A percentile compares a stretch with the other conserved stretches of the same genome.
Conservation (phyloP, 768 basidiomycete genomes). For the Pulveroboletus frians region DNA sequence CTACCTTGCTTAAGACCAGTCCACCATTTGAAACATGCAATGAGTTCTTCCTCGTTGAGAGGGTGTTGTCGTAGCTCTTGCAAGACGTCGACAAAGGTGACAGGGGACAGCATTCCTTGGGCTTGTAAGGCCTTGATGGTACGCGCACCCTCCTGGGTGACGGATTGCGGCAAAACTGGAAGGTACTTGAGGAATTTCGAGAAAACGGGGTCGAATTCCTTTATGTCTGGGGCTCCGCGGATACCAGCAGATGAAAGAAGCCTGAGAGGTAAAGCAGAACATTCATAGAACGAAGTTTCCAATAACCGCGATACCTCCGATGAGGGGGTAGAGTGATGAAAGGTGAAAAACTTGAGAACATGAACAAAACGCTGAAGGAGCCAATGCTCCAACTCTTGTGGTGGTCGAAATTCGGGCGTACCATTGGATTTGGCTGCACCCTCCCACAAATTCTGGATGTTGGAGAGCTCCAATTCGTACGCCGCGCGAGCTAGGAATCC, state of each 20-base stretch:
- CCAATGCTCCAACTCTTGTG: constrained; percentile 43
- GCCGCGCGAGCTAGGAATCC: constrained; percentile 9
- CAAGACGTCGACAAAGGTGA: constrained; percentile 80
- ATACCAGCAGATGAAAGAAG: constrained; percentile 9
- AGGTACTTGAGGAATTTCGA: constrained; percentile 71
- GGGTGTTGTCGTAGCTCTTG: constrained; percentile 68
- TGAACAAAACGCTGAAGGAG: constrained; percentile 66
- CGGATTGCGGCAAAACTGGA: constrained; percentile 62
- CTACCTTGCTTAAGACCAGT: constrained; percentile 37
- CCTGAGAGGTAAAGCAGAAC: constrained; percentile 5
- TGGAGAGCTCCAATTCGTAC: constrained; percentile 12
- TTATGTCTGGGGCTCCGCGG: constrained; percentile 10
- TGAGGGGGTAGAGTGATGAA: constrained; percentile 83
- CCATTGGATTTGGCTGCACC: constrained; percentile 31
- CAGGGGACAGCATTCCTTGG: constrained; percentile 62
- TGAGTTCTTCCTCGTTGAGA: constrained; percentile 64
- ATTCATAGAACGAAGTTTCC: constrained; percentile 56
- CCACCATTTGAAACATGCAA: constrained; percentile 91
- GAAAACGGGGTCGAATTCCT: constrained; percentile 69
- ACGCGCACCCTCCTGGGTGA: constrained; percentile 49
- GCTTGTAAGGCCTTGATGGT: constrained; percentile 60
- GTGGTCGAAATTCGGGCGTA: constrained; percentile 25
- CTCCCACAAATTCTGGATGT: constrained; percentile 46
- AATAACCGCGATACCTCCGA: constrained; percentile 66
- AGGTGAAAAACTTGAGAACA: constrained; percentile 85